Base-by-base conservation (phyloP, 2,329 filamentous ascomycete species). In the Cercospora canescens region DNA sequence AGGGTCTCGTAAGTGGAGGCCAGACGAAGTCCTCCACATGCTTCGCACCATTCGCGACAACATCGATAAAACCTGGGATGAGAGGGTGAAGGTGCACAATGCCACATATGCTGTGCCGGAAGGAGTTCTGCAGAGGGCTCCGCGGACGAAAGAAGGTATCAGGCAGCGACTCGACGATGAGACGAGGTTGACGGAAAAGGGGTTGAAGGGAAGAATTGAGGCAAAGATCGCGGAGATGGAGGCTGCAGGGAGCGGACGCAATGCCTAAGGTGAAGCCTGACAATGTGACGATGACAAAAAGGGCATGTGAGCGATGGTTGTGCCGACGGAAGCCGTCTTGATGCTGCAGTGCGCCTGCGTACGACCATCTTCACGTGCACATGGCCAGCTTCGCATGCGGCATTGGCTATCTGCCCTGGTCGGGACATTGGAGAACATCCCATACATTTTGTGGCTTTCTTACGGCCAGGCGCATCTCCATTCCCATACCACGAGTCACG, bases 201-300 rank as follows among this genome's bases (percentile, higher is more conserved):
- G 63, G 8, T 18, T 65, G 48, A 34, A 61, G 26, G 58, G 4
- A 26, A 32, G 63, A 18, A n/a, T 65, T 14, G 50, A 28, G 8
- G 50, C 34, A 18, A 65, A 65, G 35, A 59, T 64, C 14, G 21
- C 21, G 24, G 52, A 63, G 16, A 30, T 63, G 7, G 52, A 63
- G 52, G 52, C 52, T 24, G 28, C 21, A 21, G 30, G n/a, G 14
- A 24, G 21, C 14, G 41, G 18, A 16, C 9, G 32, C 14, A 52
- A 3, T 30, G 24, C 28, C 21, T 30, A 24, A 52, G 45, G 21
- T 52, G 45, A 26, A 52, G 2, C 4, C 9, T 6, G 45, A 8
- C 21, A 14, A 14, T 16, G 12, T n/a, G 24, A 52, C 16, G 45
- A 28, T 14, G 9, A 14, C 2, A 24, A 8, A 28, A 4, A 1